phyloP scores from a whole-genome alignment of 2,329 filamentous ascomycete genomes.

The Ambrosiella beaveri region DNA sequence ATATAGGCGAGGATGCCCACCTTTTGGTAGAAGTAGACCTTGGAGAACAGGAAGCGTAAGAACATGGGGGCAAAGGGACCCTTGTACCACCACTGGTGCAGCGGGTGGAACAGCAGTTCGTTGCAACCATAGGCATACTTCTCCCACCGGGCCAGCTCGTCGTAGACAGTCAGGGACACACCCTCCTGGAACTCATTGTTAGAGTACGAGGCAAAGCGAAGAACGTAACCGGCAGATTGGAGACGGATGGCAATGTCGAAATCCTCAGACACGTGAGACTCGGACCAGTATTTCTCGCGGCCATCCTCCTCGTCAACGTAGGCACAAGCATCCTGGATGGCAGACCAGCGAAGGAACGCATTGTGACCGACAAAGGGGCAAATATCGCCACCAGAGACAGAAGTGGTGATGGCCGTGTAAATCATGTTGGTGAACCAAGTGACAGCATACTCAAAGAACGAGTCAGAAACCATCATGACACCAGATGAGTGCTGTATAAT shows the following conservation, averaged over 20 bases:
- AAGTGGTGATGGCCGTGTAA: slow-evolving; percentile 55
- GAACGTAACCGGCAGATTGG: slow-evolving; percentile 49
- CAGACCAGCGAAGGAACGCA: slow-evolving; percentile 51
- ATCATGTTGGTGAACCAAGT: slow-evolving; percentile 68
- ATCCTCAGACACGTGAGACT: slow-evolving; percentile 59
- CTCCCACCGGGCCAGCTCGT: slow-evolving; percentile 71
- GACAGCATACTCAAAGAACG: slow-evolving; percentile 56
- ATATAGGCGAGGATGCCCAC: slow-evolving; percentile 56
- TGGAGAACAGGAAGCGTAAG: slow-evolving; percentile 38
- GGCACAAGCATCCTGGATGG: slow-evolving; percentile 22
- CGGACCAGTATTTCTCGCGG: slow-evolving; percentile 56
- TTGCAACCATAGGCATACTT: slow-evolving; percentile 77
- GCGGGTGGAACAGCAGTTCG: slow-evolving; percentile 62
- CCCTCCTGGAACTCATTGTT: slow-evolving; percentile 56
- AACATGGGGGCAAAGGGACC: slow-evolving; percentile 52
- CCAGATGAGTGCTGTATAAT: slow-evolving; percentile 58
- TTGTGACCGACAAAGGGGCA: slow-evolving; percentile 67
- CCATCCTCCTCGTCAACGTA: slow-evolving; percentile 33
- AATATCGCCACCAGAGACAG: slow-evolving; percentile 53
- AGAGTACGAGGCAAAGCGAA: slow-evolving; percentile 53
- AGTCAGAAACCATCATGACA: slow-evolving; percentile 58
- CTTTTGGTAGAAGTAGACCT: slow-evolving; percentile 48
- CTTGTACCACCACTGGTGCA: slow-evolving; percentile 41
- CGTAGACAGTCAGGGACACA: slow-evolving; percentile 65
- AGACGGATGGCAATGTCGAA: slow-evolving; percentile 60